Conservation (phyloP, 1,284 basidiomycete species). For the Cystobasidiaceae sp. region DNA sequence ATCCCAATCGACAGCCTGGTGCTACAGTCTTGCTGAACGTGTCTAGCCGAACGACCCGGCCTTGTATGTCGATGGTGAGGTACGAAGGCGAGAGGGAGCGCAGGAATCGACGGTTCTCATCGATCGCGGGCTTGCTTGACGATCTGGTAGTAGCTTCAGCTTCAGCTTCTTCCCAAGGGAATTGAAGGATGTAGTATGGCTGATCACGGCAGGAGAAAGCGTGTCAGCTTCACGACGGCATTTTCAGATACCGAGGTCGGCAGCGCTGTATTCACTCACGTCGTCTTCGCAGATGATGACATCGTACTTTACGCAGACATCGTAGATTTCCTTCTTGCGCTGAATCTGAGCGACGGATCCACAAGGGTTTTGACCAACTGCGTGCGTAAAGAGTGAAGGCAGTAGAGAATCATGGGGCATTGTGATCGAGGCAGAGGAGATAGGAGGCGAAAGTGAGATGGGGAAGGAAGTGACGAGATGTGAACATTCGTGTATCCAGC, state of each 20-base stretch:
- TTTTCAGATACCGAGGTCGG: neutral
- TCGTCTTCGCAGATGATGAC: slow-evolving; percentile 39
- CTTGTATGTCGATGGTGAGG: slow-evolving; percentile 68
- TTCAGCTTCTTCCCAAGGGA: slow-evolving; percentile 16
- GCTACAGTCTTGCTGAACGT: slow-evolving; percentile 63
- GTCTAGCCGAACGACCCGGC: slow-evolving; percentile 70
- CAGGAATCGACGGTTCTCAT: slow-evolving; percentile 50
- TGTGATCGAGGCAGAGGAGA: too few species aligned
- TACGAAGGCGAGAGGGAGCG: slow-evolving; percentile 61
- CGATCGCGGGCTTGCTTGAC: too few species aligned
- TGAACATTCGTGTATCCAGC: too few species aligned
- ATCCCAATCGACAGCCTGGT: slow-evolving; percentile 15
- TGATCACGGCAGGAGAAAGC: slow-evolving; percentile 58
- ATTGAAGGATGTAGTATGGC: slow-evolving; percentile 72
- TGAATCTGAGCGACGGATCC: slow-evolving; percentile 57
- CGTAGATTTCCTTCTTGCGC: slow-evolving; percentile 72
- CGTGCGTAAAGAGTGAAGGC: neutral
- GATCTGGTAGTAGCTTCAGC: neutral
- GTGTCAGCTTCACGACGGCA: too few species aligned
- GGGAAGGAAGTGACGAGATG: too few species aligned
- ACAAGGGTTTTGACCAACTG: slow-evolving; percentile 70
- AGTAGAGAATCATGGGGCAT: neutral
- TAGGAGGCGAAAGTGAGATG: too few species aligned
- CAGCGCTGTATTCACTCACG: slow-evolving; percentile 43
- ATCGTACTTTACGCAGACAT: slow-evolving; percentile 71